These are phyloP conservation scores for Pseudocercospora fijiensis DNA, from an alignment of 2,329 filamentous ascomycete genomes.

Conservation along the genomic window DNA sequence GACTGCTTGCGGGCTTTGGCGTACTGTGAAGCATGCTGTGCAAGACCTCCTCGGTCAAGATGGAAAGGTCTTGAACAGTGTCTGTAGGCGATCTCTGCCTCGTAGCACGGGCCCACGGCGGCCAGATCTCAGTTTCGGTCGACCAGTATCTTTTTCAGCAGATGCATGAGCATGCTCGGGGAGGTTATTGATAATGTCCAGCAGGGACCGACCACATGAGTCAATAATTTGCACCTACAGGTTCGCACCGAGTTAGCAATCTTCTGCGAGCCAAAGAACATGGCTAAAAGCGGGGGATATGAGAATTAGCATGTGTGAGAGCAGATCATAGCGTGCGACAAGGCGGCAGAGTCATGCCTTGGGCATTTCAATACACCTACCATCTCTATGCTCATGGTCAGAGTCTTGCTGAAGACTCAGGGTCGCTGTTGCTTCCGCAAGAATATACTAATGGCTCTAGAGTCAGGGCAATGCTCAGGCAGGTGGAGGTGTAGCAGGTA, in stretches of 20 bases:
- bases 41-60: conserved; percentile 18
- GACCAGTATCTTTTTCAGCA: not conserved
- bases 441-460: conserved; percentile 45
- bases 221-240: conserved; percentile 51
- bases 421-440: conserved; percentile 52
- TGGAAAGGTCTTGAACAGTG: conserved; percentile 12
- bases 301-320: not conserved
- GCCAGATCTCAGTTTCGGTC: not conserved
- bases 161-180: conserved; percentile 35
- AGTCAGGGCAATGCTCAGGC: not conserved
- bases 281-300: conserved; percentile 6
- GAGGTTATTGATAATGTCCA: conserved; percentile 48
- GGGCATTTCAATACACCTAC: not conserved
- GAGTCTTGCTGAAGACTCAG: conserved; percentile 39
- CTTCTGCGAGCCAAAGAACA: conserved; percentile 34
- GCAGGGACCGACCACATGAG: conserved; percentile 50
- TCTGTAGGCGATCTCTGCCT: conserved; percentile 2
- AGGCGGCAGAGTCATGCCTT: not conserved
- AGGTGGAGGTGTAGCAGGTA: not conserved
- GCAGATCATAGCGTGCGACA: not conserved
- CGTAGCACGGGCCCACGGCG: not conserved
- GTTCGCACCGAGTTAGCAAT: too few species aligned
- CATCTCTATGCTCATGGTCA: conserved; percentile 38
- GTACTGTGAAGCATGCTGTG: conserved; percentile 12
- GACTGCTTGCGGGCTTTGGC: conserved; percentile 7